These are phyloP conservation scores for Paramecium bursaria DNA, from an alignment of 73 alveolate genomes.

Conservation along the genomic window DNA sequence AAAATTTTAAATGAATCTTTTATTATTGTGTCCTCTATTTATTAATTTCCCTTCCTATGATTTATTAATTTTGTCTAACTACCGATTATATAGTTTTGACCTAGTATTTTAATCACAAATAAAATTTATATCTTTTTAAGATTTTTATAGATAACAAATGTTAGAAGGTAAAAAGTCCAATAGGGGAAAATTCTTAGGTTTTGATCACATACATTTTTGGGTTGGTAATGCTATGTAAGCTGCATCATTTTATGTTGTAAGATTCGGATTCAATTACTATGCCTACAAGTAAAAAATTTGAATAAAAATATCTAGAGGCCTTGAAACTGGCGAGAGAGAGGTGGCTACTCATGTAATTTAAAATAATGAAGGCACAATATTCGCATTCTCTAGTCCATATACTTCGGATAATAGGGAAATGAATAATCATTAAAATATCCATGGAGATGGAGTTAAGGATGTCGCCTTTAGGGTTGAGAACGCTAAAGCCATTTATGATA, in stretches of 20 bases:
- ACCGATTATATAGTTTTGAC: too few species aligned
- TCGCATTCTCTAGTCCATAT: conserved; percentile 83
- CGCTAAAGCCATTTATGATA: conserved; percentile 81
- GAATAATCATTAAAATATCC: conserved; percentile 73
- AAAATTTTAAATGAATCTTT: too few species aligned
- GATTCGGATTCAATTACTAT: conserved; percentile 76
- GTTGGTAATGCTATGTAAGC: conserved; percentile 92
- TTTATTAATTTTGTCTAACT: too few species aligned
- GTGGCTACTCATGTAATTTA: conserved; percentile 81
- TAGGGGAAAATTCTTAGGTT: conserved; percentile 83
- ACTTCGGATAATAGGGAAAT: conserved; percentile 78
- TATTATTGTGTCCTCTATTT: too few species aligned
- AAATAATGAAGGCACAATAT: conserved; percentile 72
- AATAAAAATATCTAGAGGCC: conserved; percentile 15
- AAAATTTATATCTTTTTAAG: too few species aligned
- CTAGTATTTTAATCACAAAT: too few species aligned
- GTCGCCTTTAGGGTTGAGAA: conserved; percentile 88
- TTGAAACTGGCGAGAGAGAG: conserved; percentile 69
- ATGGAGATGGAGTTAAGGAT: conserved; percentile 93
- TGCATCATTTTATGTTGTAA: conserved; percentile 84
- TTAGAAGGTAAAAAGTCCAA: conserved; percentile 70
- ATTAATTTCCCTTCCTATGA: too few species aligned
- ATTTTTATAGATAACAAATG: too few species aligned
- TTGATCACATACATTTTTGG: conserved; percentile 86
- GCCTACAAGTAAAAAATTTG: conserved; percentile 47